These are phyloP conservation scores for Calonectria fujianensis DNA, from an alignment of 2,329 filamentous ascomycete genomes.

Conservation along the genomic window DNA sequence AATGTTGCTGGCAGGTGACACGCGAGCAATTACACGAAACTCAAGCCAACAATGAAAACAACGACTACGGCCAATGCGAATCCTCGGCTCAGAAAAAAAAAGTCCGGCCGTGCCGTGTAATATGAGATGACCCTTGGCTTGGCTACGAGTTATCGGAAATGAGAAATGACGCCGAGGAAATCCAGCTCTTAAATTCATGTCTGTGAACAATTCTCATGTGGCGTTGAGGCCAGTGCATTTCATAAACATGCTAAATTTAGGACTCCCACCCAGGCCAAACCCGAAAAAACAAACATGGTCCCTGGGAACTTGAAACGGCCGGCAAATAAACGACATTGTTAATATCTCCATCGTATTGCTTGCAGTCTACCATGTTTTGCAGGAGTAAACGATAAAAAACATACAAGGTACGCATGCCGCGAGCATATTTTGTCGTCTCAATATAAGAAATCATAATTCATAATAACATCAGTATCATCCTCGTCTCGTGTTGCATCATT, in stretches of 20 bases:
- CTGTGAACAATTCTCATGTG: neutral
- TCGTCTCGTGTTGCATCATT: neutral
- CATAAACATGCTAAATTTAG: constrained; percentile 21
- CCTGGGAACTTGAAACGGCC: constrained; percentile 6
- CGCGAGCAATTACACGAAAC: neutral
- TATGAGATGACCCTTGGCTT: neutral
- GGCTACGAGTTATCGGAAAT: neutral
- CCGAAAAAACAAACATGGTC: constrained; percentile 18
- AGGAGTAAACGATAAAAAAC: neutral
- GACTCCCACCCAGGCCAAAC: neutral
- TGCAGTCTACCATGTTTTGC: neutral
- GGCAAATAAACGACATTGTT: constrained; percentile 2
- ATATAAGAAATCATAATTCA: neutral
- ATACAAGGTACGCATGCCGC: neutral
- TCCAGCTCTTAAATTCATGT: neutral
- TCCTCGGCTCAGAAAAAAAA: neutral
- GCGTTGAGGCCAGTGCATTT: constrained; percentile 4
- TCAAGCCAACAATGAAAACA: neutral
- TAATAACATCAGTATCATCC: neutral
- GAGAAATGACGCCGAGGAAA: constrained; percentile 6
- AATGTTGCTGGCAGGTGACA: neutral
- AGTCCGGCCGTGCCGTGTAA: neutral
- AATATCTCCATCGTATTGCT: neutral
- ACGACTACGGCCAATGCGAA: neutral
- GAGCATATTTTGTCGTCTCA: neutral